phyloP scores from a whole-genome alignment of 2,329 filamentous ascomycete species.

The Tolypocladium tropicale region DNA sequence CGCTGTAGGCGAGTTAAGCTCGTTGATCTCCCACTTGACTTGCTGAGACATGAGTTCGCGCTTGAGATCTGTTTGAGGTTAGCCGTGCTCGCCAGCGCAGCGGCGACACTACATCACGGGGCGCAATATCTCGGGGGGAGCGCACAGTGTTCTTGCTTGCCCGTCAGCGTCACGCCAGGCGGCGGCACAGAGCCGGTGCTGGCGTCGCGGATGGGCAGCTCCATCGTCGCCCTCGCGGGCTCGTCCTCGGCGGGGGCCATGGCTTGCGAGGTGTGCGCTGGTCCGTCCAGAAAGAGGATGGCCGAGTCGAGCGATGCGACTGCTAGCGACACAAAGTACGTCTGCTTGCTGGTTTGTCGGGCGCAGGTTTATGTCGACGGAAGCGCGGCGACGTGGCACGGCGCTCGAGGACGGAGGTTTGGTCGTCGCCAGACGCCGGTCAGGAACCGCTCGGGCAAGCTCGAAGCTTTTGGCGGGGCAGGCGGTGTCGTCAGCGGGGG shows the following conservation, averaged over 20 bases:
- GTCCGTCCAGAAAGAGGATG: neutral
- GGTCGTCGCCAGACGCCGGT: neutral
- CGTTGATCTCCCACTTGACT: conserved; percentile 79
- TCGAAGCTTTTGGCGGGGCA: neutral
- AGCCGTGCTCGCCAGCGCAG: conserved; percentile 6
- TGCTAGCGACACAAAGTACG: neutral
- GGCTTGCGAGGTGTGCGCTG: neutral
- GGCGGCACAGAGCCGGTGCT: conserved; percentile 21
- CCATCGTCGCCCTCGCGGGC: conserved; percentile 10
- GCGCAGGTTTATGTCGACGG: neutral
- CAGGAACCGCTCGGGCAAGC: neutral
- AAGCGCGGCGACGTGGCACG: neutral
- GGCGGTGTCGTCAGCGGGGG: neutral
- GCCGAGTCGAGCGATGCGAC: neutral
- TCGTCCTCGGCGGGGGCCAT: conserved; percentile 19
- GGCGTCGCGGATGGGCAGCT: conserved; percentile 19
- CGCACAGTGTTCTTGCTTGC: conserved; percentile 96
- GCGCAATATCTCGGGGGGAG: neutral
- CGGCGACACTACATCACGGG: neutral
- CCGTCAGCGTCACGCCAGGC: conserved; percentile 54
- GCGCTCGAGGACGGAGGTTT: neutral
- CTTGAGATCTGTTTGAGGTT: conserved; percentile 63
- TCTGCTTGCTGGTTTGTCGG: neutral
- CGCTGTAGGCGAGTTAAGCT: conserved; percentile 90
- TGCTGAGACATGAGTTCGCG: conserved; percentile 87